Percentiles rank a stretch among this genome's conserved stretches.
Evolutionary conservation across 495 filamentous ascomycete genomes (phyloP).

Genomic region (Tricharina praecox): DNA sequence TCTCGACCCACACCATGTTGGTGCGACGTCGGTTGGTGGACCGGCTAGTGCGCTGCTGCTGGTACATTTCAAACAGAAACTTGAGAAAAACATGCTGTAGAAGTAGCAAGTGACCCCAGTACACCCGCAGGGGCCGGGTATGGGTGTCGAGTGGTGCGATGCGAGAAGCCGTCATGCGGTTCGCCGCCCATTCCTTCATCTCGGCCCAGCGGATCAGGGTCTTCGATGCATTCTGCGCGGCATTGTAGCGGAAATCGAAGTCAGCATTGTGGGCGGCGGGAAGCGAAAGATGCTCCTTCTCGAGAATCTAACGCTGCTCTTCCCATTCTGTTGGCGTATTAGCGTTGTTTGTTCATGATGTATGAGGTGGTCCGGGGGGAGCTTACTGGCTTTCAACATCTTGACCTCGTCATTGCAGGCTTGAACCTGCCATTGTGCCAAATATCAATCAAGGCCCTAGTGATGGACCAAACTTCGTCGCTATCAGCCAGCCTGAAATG

Average conservation of each 20-base stretch:
- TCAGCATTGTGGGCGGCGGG: constrained; percentile 11
- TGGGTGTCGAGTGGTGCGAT: constrained; percentile 17
- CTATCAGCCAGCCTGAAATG: constrained; percentile 15
- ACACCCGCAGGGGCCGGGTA: too few species aligned
- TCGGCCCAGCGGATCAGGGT: constrained; percentile 14
- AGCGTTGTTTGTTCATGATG: too few species aligned
- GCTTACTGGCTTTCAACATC: constrained; percentile 14
- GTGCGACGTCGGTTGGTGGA: too few species aligned
- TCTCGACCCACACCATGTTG: too few species aligned
- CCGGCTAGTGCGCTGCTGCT: too few species aligned
- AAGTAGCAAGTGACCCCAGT: too few species aligned
- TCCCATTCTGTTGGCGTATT: constrained; percentile 16
- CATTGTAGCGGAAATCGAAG: constrained; percentile 18
- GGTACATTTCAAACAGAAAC: too few species aligned
- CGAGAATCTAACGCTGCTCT: constrained; percentile 12
- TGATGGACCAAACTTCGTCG: constrained; percentile 15
- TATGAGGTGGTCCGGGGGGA: neutral
- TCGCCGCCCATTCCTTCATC: constrained; percentile 12
- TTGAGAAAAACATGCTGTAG: too few species aligned
- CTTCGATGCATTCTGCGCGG: constrained; percentile 15
- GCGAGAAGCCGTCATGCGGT: constrained; percentile 13
- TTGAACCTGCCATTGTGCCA: constrained; percentile 2
- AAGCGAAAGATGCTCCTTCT: constrained; percentile 17
- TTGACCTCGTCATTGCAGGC: constrained; percentile 10
- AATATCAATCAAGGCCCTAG: constrained; percentile 12